Percentiles rank a stretch among this genome's conserved stretches.
phyloP scores from a whole-genome alignment of 2,329 filamentous ascomycete species.

The Diaporthe amygdali region DNA sequence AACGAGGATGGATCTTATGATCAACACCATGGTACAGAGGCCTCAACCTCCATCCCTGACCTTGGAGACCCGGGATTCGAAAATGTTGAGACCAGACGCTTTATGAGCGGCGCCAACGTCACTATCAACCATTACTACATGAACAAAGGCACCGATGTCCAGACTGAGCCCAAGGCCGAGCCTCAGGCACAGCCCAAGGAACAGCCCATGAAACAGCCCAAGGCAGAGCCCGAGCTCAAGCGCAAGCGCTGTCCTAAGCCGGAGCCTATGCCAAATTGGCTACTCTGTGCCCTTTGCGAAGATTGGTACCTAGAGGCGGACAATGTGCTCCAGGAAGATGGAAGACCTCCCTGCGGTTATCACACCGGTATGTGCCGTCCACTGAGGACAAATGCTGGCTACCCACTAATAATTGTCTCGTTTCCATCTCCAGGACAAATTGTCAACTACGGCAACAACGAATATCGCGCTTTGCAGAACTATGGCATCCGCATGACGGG shows the following conservation, averaged over 20 bases:
- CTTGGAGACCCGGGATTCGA: not conserved
- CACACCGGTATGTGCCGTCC: not conserved
- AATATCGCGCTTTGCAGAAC: not conserved
- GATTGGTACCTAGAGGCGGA: not conserved
- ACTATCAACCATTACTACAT: slow-evolving; percentile 1
- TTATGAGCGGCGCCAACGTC: not conserved
- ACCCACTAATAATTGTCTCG: not conserved
- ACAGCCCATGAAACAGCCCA: not conserved
- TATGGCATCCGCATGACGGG: not conserved
- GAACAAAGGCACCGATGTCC: not conserved
- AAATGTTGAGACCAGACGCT: not conserved
- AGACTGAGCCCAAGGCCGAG: not conserved
- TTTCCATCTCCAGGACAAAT: not conserved
- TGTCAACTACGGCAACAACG: not conserved
- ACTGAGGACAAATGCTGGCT: too few relatives aligned
- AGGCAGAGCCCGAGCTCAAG: not conserved
- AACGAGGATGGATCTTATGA: not conserved
- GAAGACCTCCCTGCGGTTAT: not conserved
- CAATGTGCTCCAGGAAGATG: not conserved
- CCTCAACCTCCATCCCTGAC: not conserved
- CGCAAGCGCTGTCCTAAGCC: not conserved
- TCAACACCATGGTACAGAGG: not conserved
- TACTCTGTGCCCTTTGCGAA: not conserved
- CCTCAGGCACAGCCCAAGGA: too few relatives aligned
- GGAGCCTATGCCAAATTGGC: not conserved